A percentile compares a stretch with the other conserved stretches of the same genome.
These are phyloP conservation scores for Ilex asprella DNA, from an alignment of 257 asterid genomes.

Conservation along the genomic window DNA sequence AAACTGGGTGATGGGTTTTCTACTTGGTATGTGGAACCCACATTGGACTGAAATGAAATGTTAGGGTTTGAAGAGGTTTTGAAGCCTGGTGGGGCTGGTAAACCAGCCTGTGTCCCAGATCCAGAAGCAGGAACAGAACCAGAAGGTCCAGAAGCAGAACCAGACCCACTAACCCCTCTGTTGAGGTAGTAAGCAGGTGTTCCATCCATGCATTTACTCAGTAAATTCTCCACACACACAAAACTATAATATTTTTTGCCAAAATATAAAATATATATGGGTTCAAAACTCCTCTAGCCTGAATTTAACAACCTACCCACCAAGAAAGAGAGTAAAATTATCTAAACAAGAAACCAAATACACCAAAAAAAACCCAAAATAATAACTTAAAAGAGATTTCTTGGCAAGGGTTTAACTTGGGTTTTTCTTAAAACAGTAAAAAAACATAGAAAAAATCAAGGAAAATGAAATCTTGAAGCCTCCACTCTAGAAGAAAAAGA, in stretches of 20 bases:
- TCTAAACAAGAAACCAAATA: constrained; percentile 7
- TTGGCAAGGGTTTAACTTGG: constrained; percentile 55
- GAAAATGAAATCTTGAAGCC: constrained; percentile 13
- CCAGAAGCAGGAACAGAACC: constrained; percentile 30
- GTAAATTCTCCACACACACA: constrained; percentile 15
- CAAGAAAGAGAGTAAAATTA: constrained; percentile 5
- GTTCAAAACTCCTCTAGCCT: background rate
- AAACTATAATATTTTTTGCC: background rate
- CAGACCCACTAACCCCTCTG: constrained; percentile 47
- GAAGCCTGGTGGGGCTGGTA: constrained; percentile 41
- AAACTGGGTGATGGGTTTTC: constrained; percentile 58
- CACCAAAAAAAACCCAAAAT: constrained; percentile 2
- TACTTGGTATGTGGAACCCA: constrained; percentile 45
- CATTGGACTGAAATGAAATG: constrained; percentile 45
- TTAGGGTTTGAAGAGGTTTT: constrained; percentile 43
- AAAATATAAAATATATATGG: background rate
- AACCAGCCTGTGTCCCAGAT: constrained; percentile 23
- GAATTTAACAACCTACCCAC: constrained; percentile 29
- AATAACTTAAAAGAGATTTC: constrained; percentile 6
- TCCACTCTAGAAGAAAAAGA: constrained; percentile 1
- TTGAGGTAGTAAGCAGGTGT: constrained; percentile 61
- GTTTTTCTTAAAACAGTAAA: constrained; percentile 30
- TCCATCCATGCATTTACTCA: constrained; percentile 62
- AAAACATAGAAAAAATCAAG: constrained; percentile 1
- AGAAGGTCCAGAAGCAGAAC: constrained; percentile 21